Percentiles rank a stretch among this genome's conserved stretches.
Conservation (phyloP, 495 filamentous ascomycete species). For the Penicillium canariense region DNA sequence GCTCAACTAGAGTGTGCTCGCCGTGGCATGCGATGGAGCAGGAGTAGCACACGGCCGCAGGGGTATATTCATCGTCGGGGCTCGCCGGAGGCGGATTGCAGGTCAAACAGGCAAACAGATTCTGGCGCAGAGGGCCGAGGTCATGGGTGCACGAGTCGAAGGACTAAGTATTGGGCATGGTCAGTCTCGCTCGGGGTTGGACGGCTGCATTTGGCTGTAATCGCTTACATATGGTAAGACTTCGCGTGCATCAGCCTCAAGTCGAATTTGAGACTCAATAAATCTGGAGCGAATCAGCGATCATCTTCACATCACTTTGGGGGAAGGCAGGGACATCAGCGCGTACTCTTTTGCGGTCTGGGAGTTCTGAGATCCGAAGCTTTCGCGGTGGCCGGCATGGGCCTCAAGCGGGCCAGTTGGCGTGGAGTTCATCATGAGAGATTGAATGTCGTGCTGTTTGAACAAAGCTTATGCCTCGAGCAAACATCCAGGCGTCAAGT, state of each 20-base stretch:
- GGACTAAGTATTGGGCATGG: conserved; percentile 48
- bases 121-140: conserved; percentile 82
- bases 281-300: conserved; percentile 54
- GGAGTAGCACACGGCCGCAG: conserved; percentile 90
- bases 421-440: conserved; percentile 14
- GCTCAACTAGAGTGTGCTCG: conserved; percentile 90
- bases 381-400: conserved; percentile 40
- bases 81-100: conserved; percentile 77
- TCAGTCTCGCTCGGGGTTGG: neutral
- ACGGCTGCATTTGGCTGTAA: conserved; percentile 1
- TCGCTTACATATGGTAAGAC: conserved; percentile 78
- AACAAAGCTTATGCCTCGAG: neutral
- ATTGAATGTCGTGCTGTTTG: neutral
- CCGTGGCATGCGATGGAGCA: conserved; percentile 97
- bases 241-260: conserved; percentile 94
- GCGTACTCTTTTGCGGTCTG: conserved; percentile 85
- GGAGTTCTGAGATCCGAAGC: conserved; percentile 66
- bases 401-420: conserved; percentile 1
- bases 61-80: conserved; percentile 58
- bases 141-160: conserved; percentile 90
- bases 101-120: conserved; percentile 84
- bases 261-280: conserved; percentile 81
- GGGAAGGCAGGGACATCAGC: neutral
- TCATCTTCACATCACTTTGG: neutral
- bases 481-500: neutral